Evolutionary conservation across 768 basidiomycete genomes (phyloP), one percentile per base, ranked within the genome.

Genomic region (Kwoniella mangroviensis): DNA sequence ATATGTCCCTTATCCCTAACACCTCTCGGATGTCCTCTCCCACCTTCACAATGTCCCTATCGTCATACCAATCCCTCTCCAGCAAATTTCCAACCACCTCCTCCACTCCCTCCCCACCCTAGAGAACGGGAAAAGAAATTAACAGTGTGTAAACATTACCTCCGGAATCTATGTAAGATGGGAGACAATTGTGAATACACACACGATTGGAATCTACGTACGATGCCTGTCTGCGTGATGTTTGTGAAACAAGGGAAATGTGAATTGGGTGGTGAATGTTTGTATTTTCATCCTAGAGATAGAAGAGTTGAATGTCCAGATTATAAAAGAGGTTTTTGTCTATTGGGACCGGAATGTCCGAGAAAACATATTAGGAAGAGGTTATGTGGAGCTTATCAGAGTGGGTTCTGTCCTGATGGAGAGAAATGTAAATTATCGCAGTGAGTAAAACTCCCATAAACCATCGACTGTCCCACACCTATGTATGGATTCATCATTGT

Each of bases 221-320:
- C 93, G 70, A 98, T 98, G 95, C 97, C 97, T 6, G 93, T 98
- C 82, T 98, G 97, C 79, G 97, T 94, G 91, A 98, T 94, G 94
- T 98, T 90, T 83, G 93, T 93, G 62, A 97, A 96, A 83, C 95
- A 94, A 78, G 97, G 97, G 17, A 98, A 94, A 83, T 98, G 97
- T 83, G 92, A 93, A 26, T 91, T 94, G 21, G 96, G 97, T 67
- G 94, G 96, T 75, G 95, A 98, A 83, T 99, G 97, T 82, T 86
- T 99, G 74, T 99, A 98, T 72, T 82, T 81, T 51, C 85, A 85
- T 82, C 92, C 93, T 17, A 93, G 96, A 80, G 94, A 93, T 13
- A 88, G 94, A 61, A 88, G 89, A 67, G 89, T 92, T 3, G 94
- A 96, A 80, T 99, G 97, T 81, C 94, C 94, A 49, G 94, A 97